phyloP scores from a whole-genome alignment of 164 flowering plant genomes.

The Chloranthus sessilifolius region DNA sequence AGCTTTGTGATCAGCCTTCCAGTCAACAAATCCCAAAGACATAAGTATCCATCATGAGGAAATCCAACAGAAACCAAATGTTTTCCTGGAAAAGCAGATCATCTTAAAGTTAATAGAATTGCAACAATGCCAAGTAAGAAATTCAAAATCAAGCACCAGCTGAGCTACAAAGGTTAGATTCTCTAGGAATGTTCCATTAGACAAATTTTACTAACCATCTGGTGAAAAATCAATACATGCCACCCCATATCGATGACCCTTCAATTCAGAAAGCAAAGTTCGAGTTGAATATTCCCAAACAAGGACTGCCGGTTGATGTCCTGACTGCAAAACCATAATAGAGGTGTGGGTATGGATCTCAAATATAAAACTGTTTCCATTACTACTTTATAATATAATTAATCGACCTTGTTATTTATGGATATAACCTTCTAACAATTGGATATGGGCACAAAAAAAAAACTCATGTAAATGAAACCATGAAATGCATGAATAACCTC shows the following conservation, averaged over 20 bases:
- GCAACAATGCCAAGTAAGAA: not conserved
- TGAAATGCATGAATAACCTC: no score
- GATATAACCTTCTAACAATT: no score
- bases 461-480: no score
- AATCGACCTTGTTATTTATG: no score
- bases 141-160: no score
- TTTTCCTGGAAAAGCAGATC: constrained; percentile 34
- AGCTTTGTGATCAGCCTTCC: constrained; percentile 40
- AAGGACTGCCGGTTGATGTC: constrained; percentile 60
- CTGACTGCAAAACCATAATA: constrained; percentile 45
- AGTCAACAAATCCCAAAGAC: constrained; percentile 64
- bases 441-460: no score
- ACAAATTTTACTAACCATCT: constrained; percentile 46
- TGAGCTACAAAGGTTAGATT: no score
- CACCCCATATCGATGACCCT: constrained; percentile 66
- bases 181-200: no score
- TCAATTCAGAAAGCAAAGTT: constrained; percentile 45
- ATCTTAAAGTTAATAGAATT: not conserved
- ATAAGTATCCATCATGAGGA: constrained; percentile 52
- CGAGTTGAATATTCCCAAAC: constrained; percentile 48
- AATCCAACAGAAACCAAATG: constrained; percentile 64
- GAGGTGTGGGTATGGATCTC: no score
- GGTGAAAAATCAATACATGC: constrained; percentile 63
- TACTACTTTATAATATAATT: no score
- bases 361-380: no score